Base-by-base conservation (phyloP, 352 stramenopile species). In the Globisporangium sylvaticum region DNA sequence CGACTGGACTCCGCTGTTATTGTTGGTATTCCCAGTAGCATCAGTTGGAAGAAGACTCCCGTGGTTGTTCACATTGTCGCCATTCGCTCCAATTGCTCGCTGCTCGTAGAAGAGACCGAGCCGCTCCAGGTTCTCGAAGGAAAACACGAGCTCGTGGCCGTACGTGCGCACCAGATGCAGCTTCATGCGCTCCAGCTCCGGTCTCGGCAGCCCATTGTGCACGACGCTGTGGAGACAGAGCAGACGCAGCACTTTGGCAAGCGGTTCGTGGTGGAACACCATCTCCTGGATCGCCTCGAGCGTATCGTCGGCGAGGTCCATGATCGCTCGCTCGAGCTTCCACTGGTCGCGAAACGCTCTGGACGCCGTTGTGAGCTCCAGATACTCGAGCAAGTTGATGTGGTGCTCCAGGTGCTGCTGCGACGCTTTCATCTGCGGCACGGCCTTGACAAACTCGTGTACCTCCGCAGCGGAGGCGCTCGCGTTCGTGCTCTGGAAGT, bases 71-170 rank as follows among this genome's bases (percentile, higher is more conserved):
- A 62, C n/a, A 18, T 60, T 44, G 8, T n/a, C 4, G 2, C 4
- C 37, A 46, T 1, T 24, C 22, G n/a, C 20, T 53, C 4, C 20
- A 39, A 44, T 55, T 9, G 39, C 24, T 20, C 29, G 55, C 4
- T 70, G 59, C 60, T 85, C 77, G 27, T 70, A 72, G 4, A 94
- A 68, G 25, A 95, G 66, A 0, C 80, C 71, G 3, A 91, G 50
- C 4, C 74, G 73, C 50, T 81, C 75, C 18, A 95, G 62, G 31
- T 85, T 92, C 18, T 77, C 76, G 54, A 93, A 87, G 6, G 82
- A 90, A 48, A 91, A 90, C 4, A 91, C 60, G 31, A 92, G 54
- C 42, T 92, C 85, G 56, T 91, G 80, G 3, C 87, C 87, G 64
- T 95, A 94, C 15, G 80, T 81, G 58, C 84, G 65, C 14, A 92